Evolutionary conservation across 2,329 filamentous ascomycete genomes (phyloP), one percentile per base, ranked within the genome.

Genomic region (Monilinia laxa): DNA sequence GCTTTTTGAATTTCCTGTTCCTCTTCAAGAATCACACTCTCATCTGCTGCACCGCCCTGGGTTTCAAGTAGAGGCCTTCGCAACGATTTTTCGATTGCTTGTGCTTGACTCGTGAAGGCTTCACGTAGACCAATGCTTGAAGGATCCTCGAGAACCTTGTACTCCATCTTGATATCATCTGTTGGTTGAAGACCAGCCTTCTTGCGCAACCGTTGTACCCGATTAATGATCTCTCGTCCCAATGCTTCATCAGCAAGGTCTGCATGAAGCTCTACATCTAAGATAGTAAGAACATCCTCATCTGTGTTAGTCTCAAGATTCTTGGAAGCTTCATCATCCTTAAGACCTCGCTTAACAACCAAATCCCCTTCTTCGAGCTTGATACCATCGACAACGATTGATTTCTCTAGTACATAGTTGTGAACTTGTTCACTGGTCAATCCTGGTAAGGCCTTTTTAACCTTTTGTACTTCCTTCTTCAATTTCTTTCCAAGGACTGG

Each of bases 131-230:
- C 92, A 68, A 93, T 84, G 55, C 86, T 84, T 2, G 95, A 90
- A 0, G 91, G 90, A 75, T 97, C 93, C 10, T 86, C 84, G 59
- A 96, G 80, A 6, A 98, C 87, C 67, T 84, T 84, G 80, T 97
- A 98, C 78, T 96, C 91, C 91, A 99, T 97, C 80, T 90, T 91
- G 70, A 99, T 89, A 75, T 98, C 95, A 75, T 99, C 95, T 0
- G 94, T 98, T 1, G 93, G 88, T 70, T 93, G 87, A 63, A 99
- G 83, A 0, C 92, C 92, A 10, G 93, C 93, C 82, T 95, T 95
- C 86, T 99, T 99, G 71, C 95, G 88, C 70, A 98, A 83, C 72
- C 91, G 87, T 80, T 99, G 95, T 28, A 99, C 90, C 52, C 94
- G 89, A 78, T 96, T 90, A 81, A 99, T 90, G 71, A 99, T 90